Base-by-base conservation (phyloP, 768 basidiomycete species). In the Boletus sensibilis region DNA sequence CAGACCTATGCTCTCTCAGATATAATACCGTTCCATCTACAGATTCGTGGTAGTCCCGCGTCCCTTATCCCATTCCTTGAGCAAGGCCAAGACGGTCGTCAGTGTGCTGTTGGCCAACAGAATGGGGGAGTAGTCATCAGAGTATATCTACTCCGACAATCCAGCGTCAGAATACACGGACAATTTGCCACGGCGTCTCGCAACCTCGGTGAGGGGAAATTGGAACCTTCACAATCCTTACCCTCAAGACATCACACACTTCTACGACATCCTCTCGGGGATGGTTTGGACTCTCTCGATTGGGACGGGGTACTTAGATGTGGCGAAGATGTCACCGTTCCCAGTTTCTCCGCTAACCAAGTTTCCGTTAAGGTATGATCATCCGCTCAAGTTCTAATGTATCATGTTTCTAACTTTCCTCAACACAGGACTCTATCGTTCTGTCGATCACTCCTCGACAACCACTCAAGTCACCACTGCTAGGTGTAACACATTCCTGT, bases 21-120 rank as follows among this genome's bases (percentile, higher is more conserved):
- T 58, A 74, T 72, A 18, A 84, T 88, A 10, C 85, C 85, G 8
- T 83, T 88, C 67, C 84, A 87, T 62, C 64, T 89, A 18, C 87
- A 88, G 59, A 73, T 88, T 35, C 75, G 75, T 29, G 85, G 79
- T 11, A 72, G 74, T 20, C 59, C 75, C 1, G 63, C 72, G 21
- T 79, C 82, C 1, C 73, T 87, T 9, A 71, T 69, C 21, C 76
- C 78, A 18, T 78, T 86, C 60, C 65, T 84, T 56, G 58, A 62
- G 33, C 63, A 69, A 39, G 57, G 58, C 9, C 52, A 37, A 31
- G 53, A 37, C 14, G 16, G 13, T 20, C 7, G 35, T 20, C 52
- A 40, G 33, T 52, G 54, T 25, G 34, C 35, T 25, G 48, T 38
- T 25, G 25, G 47, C 5, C 51, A 59, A 44, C 27, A 39, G 16